Evolutionary conservation across 73 alveolate species (phyloP).

Genomic region (Tetrahymena thermophila): DNA sequence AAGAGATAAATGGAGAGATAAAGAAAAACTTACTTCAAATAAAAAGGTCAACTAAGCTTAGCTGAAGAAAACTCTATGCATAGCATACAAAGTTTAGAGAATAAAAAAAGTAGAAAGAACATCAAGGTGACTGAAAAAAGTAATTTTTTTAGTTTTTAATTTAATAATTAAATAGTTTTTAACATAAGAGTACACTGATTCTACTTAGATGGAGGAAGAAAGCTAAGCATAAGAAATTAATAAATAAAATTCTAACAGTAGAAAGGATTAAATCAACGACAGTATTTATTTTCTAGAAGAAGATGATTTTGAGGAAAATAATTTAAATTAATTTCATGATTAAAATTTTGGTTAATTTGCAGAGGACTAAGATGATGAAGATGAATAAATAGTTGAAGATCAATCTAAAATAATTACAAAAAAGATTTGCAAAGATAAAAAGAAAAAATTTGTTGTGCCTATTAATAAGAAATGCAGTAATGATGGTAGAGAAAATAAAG

Average conservation of each 20-base stretch:
- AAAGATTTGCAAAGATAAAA: not conserved
- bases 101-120: not conserved
- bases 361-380: not conserved
- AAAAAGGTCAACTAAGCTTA: not conserved
- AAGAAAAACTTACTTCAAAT: not conserved
- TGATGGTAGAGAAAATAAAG: not conserved
- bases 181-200: not conserved
- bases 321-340: not conserved
- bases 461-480: not conserved
- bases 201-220: not conserved
- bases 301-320: not conserved
- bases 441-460: not conserved
- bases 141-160: not conserved
- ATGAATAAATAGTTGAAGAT: not conserved
- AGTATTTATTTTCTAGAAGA: not conserved
- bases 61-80: not conserved
- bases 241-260: not conserved
- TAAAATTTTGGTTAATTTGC: not conserved
- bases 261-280: not conserved
- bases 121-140: not conserved
- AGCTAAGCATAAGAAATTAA: not conserved
- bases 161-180: not conserved
- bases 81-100: not conserved
- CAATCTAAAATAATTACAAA: not conserved
- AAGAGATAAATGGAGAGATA: not conserved